A percentile compares a stretch with the other conserved stretches of the same genome.
These are phyloP conservation scores for Cadophora gregata DNA, from an alignment of 2,329 filamentous ascomycete species.

Conservation along the genomic window DNA sequence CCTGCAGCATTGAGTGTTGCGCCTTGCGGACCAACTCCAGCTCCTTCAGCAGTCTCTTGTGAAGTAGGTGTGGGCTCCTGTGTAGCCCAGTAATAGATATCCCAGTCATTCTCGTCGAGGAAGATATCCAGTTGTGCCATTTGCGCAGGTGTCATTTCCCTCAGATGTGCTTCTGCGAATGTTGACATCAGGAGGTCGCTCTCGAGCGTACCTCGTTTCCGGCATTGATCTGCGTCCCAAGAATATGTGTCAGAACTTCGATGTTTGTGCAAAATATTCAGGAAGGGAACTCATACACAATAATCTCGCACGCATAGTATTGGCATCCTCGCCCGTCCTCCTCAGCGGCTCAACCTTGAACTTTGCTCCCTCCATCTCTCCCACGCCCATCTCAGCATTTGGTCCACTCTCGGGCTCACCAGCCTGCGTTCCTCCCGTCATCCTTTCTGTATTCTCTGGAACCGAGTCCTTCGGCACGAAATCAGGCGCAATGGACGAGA, in stretches of 20 bases:
- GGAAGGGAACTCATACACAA: slow-evolving; percentile 54
- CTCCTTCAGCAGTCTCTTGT: slow-evolving; percentile 60
- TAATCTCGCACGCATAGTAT: slow-evolving; percentile 88
- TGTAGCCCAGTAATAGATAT: slow-evolving; percentile 99
- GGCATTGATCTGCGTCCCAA: slow-evolving; percentile 79
- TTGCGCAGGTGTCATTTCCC: slow-evolving; percentile 73
- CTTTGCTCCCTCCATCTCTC: slow-evolving; percentile 83
- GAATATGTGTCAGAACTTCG: slow-evolving; percentile 19
- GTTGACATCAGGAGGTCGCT: slow-evolving; percentile 95
- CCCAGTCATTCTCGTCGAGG: slow-evolving; percentile 99
- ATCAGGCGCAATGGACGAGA: slow-evolving; percentile 60
- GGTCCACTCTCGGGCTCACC: slow-evolving; percentile 51
- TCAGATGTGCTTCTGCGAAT: slow-evolving; percentile 83
- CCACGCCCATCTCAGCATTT: slow-evolving; percentile 72
- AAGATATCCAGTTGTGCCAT: slow-evolving; percentile 88
- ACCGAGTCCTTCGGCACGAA: slow-evolving; percentile 64
- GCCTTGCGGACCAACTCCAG: slow-evolving; percentile 46
- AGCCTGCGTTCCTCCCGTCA: slow-evolving; percentile 68
- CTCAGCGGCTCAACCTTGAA: slow-evolving; percentile 92
- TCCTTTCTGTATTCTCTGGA: slow-evolving; percentile 67
- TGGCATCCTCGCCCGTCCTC: slow-evolving; percentile 79
- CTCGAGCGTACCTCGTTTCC: slow-evolving; percentile 95
- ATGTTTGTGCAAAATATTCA: background rate
- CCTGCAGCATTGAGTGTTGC: slow-evolving; percentile 35
- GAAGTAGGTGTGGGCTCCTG: slow-evolving; percentile 74